Base-by-base conservation (phyloP, 306 rosid genomes). In the Castanea sativa region DNA sequence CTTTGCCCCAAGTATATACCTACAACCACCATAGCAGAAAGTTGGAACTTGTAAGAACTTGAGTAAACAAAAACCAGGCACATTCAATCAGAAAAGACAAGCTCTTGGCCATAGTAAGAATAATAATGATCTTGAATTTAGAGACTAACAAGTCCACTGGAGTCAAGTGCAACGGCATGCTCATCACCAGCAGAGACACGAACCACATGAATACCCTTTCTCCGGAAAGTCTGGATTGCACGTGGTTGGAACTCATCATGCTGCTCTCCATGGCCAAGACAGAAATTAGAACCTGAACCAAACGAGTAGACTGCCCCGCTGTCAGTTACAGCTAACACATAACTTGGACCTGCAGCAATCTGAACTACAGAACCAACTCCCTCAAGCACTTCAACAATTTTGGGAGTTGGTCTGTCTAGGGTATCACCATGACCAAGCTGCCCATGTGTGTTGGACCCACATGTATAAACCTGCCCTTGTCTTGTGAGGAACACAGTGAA, bases 251-350 rank as follows among this genome's bases (percentile, higher is more conserved):
- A 78, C 83, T 94, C 98, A 57, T 88, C 73, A 10, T 91, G 98
- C 73, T 91, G 97, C 79, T 92, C 97, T 32, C 98, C 98, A 51
- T 92, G 98, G 83, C 98, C 98, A 52, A 94, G 98, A 86, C 97
- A 94, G 82, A 94, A 94, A 82, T 91, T 88, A 79, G 94, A 85
- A 64, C 98, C 98, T 13, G 92, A 89, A 16, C 98, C 97, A n/a
- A 91, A 92, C 73, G 98, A 90, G 92, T 91, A 92, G 73, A 90
- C 85, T 61, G 78, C 49, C 73, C 98, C 98, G 73, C 81, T 85
- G 53, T 87, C 91, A 27, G 81, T 84, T 57, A 94, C 91, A 38
- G 92, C 90, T 77, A 94, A 86, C 65, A 87, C 90, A 43, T 91
- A 94, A 76, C 88, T 88, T 6, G 97, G 93, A 82, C 98, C 98